Conservation (phyloP, 2,329 filamentous ascomycete genomes). For the Neonectria neomacrospora region DNA sequence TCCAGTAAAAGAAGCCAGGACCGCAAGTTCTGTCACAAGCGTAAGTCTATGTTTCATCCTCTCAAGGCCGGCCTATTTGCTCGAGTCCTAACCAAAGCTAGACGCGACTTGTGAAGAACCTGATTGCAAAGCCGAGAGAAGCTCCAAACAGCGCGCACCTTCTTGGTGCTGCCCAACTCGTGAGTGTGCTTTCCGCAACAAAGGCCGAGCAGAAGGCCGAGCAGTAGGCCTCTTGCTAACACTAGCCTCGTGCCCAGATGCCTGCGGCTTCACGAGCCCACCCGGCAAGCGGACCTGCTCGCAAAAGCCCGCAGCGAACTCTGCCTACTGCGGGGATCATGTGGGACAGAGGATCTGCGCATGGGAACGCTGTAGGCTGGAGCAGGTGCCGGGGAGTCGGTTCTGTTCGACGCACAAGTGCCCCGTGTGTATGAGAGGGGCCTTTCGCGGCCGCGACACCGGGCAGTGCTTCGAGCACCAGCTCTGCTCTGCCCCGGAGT, state of each 20-base stretch:
- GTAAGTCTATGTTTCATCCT: background rate
- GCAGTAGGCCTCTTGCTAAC: too few species aligned
- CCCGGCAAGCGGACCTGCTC: slow-evolving; percentile 5
- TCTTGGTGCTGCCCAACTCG: slow-evolving; percentile 16
- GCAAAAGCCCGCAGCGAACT: background rate
- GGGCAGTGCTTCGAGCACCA: slow-evolving; percentile 29
- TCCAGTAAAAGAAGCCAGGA: background rate
- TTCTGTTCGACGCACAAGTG: slow-evolving; percentile 22
- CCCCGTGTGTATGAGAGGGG: background rate
- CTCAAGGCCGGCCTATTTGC: background rate
- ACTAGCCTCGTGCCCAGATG: background rate
- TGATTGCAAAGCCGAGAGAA: background rate
- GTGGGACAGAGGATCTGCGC: slow-evolving; percentile 1
- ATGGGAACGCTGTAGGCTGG: slow-evolving; percentile 1
- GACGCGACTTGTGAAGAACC: slow-evolving; percentile 4
- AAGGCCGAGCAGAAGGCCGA: background rate
- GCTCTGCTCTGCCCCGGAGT: slow-evolving; percentile 23
- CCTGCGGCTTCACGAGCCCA: background rate
- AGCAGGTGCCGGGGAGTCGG: slow-evolving; percentile 7
- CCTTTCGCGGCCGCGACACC: slow-evolving; percentile 5
- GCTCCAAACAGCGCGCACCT: background rate
- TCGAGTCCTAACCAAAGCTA: background rate
- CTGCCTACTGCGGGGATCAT: slow-evolving; percentile 9
- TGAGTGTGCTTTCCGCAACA: background rate
- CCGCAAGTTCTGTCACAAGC: background rate